Base-by-base conservation (phyloP, 129 eudicot genomes). In the Escallonia herrerae region DNA sequence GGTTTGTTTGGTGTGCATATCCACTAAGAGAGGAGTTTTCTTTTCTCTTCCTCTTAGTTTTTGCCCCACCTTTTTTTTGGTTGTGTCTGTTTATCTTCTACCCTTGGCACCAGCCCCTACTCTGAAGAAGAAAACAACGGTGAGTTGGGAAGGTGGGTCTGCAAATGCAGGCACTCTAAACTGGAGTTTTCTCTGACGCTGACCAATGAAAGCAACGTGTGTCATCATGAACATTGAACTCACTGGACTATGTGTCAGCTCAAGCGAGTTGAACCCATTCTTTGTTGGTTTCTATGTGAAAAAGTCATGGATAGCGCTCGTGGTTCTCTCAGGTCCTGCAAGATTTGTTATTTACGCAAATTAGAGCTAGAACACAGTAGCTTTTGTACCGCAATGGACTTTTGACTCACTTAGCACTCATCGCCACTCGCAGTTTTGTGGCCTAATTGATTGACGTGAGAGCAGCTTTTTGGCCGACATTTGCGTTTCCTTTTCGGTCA, bases 331-430 rank as follows among this genome's bases (percentile, higher is more conserved):
- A 22, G 33, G 33, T 22, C 33, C 33, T 22, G 1, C 33, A 22
- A 22, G 33, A 22, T 22, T 22, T 1, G 33, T 22, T 22, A 22
- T 22, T 22, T 22, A 22, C 33, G 33, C 33, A 22, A 22, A 22
- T 22, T 22, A 22, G 1, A 22, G 33, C 33, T 22, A 22, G 33
- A 22, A 22, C 33, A 22, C 33, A 22, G 0, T 0, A 0, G 33
- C 33, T 22, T 13, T 12, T 49, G 14, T 8, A 10, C 5, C 8
- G 3, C 42, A 58, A 6, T 33, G 62, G 43, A 58, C 11, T 38
- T n/a, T 58, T 58, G 62, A 58, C 62, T 58, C 62, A 58, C 42
- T n/a, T 58, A 56, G 7, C 40, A 15, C 33, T 22, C 33, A 22
- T 22, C 33, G 33, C 33, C 33, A 22, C 33, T 22, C 0, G 0